These are phyloP conservation scores for Bipolaris sorokiniana DNA, from an alignment of 2,329 filamentous ascomycete species.

Conservation along the genomic window DNA sequence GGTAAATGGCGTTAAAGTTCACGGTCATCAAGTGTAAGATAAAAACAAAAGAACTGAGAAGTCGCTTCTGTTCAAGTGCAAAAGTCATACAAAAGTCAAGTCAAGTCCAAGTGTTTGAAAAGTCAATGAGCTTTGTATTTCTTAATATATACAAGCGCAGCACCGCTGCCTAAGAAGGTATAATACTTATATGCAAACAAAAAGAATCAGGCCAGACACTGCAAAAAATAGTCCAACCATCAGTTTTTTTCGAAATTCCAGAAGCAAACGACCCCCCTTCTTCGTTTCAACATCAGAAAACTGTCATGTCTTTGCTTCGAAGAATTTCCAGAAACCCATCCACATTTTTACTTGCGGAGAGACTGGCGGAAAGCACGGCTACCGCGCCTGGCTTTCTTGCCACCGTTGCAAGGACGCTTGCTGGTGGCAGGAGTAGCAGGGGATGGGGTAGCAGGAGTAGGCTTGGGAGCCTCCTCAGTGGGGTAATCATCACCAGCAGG, in stretches of 20 bases:
- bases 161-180: conserved; percentile 4
- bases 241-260: not conserved
- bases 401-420: conserved; percentile 4
- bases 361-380: conserved; percentile 11
- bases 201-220: not conserved
- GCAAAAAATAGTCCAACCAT: not conserved
- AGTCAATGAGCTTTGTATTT: not conserved
- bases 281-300: not conserved
- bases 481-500: not conserved
- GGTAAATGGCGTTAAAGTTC: no score
- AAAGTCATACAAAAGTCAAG: not conserved
- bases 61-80: no score
- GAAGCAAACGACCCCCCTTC: not conserved
- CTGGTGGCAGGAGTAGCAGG: not conserved
- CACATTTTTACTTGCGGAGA: conserved; percentile 2
- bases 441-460: no score
- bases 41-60: no score
- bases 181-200: not conserved
- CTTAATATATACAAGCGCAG: conserved; percentile 8
- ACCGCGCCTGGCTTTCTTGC: conserved; percentile 4
- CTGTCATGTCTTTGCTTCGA: not conserved
- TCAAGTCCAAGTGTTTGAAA: not conserved
- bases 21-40: no score
- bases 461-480: not conserved
- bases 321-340: not conserved